Evolutionary conservation across 371 early-diverging fungal species (phyloP).

Genomic region (Syncephalis plumigaleata): DNA sequence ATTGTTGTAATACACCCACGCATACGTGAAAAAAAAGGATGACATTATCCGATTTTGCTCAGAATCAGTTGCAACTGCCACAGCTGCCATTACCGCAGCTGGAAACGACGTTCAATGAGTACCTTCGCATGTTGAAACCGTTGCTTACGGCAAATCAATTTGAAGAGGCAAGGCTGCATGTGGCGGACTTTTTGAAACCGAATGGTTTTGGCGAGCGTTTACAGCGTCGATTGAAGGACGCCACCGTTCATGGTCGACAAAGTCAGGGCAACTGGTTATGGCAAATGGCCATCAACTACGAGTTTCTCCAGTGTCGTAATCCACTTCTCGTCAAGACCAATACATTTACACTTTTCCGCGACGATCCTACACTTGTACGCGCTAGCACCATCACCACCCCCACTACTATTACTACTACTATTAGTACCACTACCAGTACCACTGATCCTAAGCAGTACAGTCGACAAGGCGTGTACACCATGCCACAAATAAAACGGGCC

Average conservation of each 20-base stretch:
- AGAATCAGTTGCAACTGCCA: constrained; percentile 18
- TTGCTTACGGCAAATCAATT: constrained; percentile 16
- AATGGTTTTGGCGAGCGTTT: constrained; percentile 22
- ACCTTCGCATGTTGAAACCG: constrained; percentile 26
- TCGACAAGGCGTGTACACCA: constrained; percentile 28
- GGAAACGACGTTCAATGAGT: constrained; percentile 22
- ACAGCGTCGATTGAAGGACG: constrained; percentile 34
- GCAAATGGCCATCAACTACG: constrained; percentile 66
- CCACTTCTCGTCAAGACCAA: constrained; percentile 76
- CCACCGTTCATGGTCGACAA: constrained; percentile 15
- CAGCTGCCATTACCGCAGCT: constrained; percentile 36
- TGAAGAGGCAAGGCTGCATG: constrained; percentile 12
- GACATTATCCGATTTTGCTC: no score
- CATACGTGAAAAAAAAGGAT: no score
- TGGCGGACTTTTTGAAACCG: constrained; percentile 23
- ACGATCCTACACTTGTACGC: constrained; percentile 55
- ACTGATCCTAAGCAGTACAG: constrained; percentile 4
- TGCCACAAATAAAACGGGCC: constrained; percentile 69
- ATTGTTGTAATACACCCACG: no score
- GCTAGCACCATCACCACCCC: no score
- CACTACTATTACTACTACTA: no score
- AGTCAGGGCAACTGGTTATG: constrained; percentile 70
- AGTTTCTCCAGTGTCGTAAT: constrained; percentile 80
- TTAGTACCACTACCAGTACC: constrained; percentile 25
- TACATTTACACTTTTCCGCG: constrained; percentile 56